Evolutionary conservation across 1,139 yeast genomes (phyloP).

Genomic region (Hansenula lynferdii): DNA sequence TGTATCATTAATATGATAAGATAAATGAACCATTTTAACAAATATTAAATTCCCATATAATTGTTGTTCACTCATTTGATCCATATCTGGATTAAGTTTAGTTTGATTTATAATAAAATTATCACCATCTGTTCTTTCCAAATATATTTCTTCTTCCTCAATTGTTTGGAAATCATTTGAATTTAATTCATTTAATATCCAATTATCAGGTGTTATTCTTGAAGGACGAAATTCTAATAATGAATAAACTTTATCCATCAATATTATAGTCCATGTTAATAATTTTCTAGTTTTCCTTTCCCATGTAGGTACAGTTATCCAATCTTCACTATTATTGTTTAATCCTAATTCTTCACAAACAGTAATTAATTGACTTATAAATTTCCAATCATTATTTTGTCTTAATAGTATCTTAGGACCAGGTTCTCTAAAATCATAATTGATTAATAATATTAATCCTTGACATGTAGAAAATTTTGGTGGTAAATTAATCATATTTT

Average conservation of each 20-base stretch:
- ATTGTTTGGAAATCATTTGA: constrained; percentile 17
- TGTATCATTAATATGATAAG: constrained; percentile 19
- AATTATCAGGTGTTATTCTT: constrained; percentile 19
- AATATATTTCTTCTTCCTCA: constrained; percentile 10
- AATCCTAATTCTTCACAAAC: constrained; percentile 23
- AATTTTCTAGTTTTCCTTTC: constrained; percentile 22
- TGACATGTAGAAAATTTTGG: constrained; percentile 41
- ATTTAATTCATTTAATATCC: constrained; percentile 16
- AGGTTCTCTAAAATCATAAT: constrained; percentile 14
- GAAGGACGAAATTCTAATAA: constrained; percentile 22
- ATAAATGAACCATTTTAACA: constrained; percentile 21
- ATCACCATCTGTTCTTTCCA: constrained; percentile 5
- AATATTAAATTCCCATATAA: constrained; percentile 19
- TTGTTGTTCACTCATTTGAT: constrained; percentile 6
- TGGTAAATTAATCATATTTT: constrained; percentile 26
- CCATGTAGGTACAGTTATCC: constrained; percentile 22
- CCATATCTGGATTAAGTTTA: background rate
- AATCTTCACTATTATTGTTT: constrained; percentile 20
- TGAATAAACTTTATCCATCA: constrained; percentile 23
- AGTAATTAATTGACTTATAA: constrained; percentile 17
- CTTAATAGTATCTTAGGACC: constrained; percentile 5
- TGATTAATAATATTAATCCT: constrained; percentile 36
- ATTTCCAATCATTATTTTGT: constrained; percentile 18
- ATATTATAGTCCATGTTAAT: constrained; percentile 20
- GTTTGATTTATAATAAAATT: constrained; percentile 1